Percentiles rank a stretch among this genome's conserved stretches.
Evolutionary conservation across 2,329 filamentous ascomycete genomes (phyloP).

Genomic region (Balansia obtecta): DNA sequence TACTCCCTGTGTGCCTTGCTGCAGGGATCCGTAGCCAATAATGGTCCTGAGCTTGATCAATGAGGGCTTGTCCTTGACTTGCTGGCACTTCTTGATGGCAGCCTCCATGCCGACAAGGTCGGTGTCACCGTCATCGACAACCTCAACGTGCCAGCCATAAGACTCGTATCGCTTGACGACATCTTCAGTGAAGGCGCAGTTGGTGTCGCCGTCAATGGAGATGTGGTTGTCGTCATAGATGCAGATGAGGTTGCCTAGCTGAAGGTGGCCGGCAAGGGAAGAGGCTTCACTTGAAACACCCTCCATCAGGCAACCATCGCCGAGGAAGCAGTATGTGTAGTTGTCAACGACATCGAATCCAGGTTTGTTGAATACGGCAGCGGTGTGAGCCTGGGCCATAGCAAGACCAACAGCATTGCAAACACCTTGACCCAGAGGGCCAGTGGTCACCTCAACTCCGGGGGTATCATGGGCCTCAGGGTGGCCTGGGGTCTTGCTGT

Average conservation of each 20-base stretch:
- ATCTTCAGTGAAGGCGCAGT: conserved; percentile 93
- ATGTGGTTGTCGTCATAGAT: conserved; percentile 99
- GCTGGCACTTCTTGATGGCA: conserved; percentile 73
- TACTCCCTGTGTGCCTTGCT: conserved; percentile 88
- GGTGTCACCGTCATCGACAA: conserved; percentile 77
- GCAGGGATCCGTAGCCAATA: conserved; percentile 89
- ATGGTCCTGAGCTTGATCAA: conserved; percentile 95
- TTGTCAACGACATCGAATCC: conserved; percentile 86
- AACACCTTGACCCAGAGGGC: conserved; percentile 94
- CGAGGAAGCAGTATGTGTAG: conserved; percentile 94
- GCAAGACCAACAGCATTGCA: conserved; percentile 95
- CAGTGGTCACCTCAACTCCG: conserved; percentile 95
- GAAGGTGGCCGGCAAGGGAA: conserved; percentile 86
- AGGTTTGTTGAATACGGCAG: conserved; percentile 90
- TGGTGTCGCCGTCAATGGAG: conserved; percentile 87
- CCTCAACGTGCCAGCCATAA: conserved; percentile 88
- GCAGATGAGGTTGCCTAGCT: conserved; percentile 93
- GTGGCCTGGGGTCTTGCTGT: conserved; percentile 83
- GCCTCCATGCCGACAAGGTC: conserved; percentile 80
- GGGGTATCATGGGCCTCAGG: conserved; percentile 94
- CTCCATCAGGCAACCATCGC: conserved; percentile 98
- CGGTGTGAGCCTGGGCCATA: conserved; percentile 88
- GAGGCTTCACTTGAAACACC: conserved; percentile 89
- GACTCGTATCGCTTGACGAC: conserved; percentile 89
- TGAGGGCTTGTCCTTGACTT: conserved; percentile 90